Evolutionary conservation across 306 rosid species (phyloP).

Genomic region (Cotoneaster glaucophyllus): DNA sequence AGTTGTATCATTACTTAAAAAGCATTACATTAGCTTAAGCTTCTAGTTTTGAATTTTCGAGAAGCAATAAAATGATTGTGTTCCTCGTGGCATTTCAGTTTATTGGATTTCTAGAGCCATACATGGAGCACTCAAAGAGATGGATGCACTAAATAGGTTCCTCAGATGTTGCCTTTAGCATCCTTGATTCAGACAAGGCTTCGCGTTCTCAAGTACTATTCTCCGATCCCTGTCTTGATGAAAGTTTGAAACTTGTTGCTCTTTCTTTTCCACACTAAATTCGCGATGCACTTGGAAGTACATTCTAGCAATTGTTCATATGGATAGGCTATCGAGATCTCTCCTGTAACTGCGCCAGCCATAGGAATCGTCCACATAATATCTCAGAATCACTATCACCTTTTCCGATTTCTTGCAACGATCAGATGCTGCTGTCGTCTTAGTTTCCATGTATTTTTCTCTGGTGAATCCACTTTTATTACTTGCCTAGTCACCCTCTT

Average conservation of each 20-base stretch:
- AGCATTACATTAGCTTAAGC: not conserved
- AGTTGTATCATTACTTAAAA: not conserved
- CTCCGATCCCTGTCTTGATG: conserved; percentile 9
- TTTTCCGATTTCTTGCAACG: not conserved
- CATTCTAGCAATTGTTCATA: not conserved
- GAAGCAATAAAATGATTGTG: not conserved
- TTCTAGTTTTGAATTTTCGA: not conserved
- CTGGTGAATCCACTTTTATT: too few relatives aligned
- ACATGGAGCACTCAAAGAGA: conserved; percentile 53
- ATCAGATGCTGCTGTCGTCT: not conserved
- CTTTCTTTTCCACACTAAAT: not conserved
- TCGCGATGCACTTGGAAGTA: not conserved
- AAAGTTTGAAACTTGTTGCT: not conserved
- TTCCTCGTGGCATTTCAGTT: conserved; percentile 41
- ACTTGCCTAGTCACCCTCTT: too few relatives aligned
- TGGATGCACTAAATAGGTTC: conserved; percentile 50
- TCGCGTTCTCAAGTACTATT: conserved; percentile 3
- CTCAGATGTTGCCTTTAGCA: not conserved
- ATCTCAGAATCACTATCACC: not conserved
- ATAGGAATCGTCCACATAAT: not conserved
- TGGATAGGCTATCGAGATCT: not conserved
- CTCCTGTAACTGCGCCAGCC: not conserved
- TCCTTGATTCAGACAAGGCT: not conserved
- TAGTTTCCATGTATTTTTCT: too few relatives aligned
- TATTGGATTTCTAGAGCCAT: conserved; percentile 79